A percentile compares a stretch with the other conserved stretches of the same genome.
Evolutionary conservation across 805 yeast genomes (phyloP).

Genomic region (Sporopachydermia lactativora): DNA sequence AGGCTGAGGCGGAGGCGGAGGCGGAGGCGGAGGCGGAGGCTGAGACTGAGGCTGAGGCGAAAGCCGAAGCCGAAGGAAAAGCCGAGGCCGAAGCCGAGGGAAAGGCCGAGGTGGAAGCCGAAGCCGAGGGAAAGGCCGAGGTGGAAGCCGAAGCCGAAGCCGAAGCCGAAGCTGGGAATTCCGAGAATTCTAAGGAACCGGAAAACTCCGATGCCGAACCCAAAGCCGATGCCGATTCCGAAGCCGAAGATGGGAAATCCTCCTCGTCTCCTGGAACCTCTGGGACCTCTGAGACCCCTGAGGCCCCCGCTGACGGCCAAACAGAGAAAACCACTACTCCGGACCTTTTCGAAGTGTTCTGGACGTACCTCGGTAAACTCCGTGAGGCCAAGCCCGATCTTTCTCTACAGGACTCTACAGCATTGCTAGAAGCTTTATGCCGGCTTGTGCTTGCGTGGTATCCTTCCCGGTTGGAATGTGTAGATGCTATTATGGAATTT

Average conservation of each 20-base stretch:
- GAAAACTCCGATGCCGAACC: conserved; percentile 2
- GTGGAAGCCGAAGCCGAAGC: conserved; percentile 10
- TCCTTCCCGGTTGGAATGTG: conserved; percentile 42
- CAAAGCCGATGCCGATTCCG: conserved; percentile 4
- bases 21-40: conserved; percentile 7
- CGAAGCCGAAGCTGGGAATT: conserved; percentile 5
- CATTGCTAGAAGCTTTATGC: conserved; percentile 50
- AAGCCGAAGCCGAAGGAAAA: conserved; percentile 6
- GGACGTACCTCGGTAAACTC: conserved; percentile 46
- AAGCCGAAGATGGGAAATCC: conserved; percentile 5
- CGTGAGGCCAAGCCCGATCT: conserved; percentile 47
- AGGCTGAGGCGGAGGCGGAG: conserved; percentile 5
- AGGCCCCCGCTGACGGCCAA: conserved; percentile 7
- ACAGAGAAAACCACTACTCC: no score
- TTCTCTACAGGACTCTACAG: conserved; percentile 50
- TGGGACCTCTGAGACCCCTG: conserved; percentile 5
- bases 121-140: conserved; percentile 5
- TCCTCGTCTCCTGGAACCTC: not conserved
- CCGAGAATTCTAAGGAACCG: conserved; percentile 5
- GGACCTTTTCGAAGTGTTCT: conserved; percentile 46
- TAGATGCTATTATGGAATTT: conserved; percentile 47
- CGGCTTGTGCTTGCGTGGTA: conserved; percentile 53
- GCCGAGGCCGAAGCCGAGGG: conserved; percentile 3
- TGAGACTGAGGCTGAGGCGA: conserved; percentile 7
- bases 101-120: conserved; percentile 9